phyloP scores from a whole-genome alignment of 2,329 filamentous ascomycete genomes.

The Lecanosticta acicola region DNA sequence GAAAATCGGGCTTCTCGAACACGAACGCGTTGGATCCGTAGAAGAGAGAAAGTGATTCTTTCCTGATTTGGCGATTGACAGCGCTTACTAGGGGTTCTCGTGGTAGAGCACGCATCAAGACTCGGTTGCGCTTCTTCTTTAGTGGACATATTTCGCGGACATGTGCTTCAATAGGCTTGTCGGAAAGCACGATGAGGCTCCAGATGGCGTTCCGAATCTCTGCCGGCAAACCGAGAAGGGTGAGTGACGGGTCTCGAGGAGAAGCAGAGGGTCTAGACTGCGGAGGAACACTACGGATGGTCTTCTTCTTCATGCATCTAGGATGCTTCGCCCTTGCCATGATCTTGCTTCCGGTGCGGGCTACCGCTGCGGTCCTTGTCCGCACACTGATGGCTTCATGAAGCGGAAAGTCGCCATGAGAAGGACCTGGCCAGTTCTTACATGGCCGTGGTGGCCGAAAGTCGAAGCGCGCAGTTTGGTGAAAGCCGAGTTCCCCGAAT shows the following conservation, averaged over 20 bases:
- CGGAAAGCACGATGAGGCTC: conserved; percentile 11
- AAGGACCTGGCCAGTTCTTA: conserved; percentile 14
- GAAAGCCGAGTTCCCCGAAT: conserved; percentile 12
- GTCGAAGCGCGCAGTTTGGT: conserved; percentile 10
- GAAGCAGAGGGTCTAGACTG: conserved; percentile 7
- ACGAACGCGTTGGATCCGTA: conserved; percentile 17
- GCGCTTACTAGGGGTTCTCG: conserved; percentile 12
- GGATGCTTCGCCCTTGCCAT: too few relatives aligned
- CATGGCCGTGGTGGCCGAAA: conserved; percentile 16
- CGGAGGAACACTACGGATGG: too few relatives aligned
- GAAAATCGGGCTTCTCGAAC: conserved; percentile 15
- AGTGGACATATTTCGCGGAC: conserved; percentile 14
- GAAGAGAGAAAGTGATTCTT: conserved; percentile 19
- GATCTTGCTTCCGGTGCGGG: too few relatives aligned
- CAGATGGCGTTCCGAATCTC: conserved; percentile 20
- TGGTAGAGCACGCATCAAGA: conserved; percentile 16
- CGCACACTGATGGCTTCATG: conserved; percentile 17
- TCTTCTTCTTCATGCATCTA: too few relatives aligned
- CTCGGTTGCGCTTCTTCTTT: conserved; percentile 8
- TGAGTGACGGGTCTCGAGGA: conserved; percentile 12
- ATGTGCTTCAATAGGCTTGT: conserved; percentile 18
- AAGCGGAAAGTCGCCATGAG: conserved; percentile 14
- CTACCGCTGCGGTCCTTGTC: too few relatives aligned
- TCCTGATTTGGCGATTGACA: conserved; percentile 17
- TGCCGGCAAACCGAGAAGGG: conserved; percentile 15